These are phyloP conservation scores for Hypomontagnella submonticulosa DNA, from an alignment of 495 filamentous ascomycete genomes.

Conservation along the genomic window DNA sequence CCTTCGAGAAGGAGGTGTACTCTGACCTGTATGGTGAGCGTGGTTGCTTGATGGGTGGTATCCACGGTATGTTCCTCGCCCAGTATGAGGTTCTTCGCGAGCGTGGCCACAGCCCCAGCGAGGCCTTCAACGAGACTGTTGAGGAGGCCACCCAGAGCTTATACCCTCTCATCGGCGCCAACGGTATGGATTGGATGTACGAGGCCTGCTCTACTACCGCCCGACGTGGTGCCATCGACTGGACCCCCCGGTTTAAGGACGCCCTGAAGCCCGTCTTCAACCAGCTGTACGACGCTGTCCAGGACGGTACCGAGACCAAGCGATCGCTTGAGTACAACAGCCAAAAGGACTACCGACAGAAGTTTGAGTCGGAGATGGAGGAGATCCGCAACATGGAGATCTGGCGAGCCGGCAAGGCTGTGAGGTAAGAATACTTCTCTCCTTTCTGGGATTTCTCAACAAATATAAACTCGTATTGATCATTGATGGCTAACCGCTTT, in stretches of 20 bases:
- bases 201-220: conserved; percentile 99
- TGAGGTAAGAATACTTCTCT: conserved; percentile 66
- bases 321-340: conserved; percentile 94
- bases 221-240: conserved; percentile 98
- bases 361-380: conserved; percentile 94
- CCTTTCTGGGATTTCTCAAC: background rate
- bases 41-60: conserved; percentile 99
- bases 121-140: conserved; percentile 99
- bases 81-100: conserved; percentile 99
- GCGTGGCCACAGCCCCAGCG: conserved; percentile 93
- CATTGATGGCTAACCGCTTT: conserved; percentile 38
- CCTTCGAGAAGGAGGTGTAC: conserved; percentile 99
- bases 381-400: conserved; percentile 98
- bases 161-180: conserved; percentile 93
- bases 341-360: conserved; percentile 92
- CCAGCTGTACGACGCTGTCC: conserved; percentile 91
- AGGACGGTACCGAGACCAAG: conserved; percentile 89
- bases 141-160: conserved; percentile 98
- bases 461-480: background rate
- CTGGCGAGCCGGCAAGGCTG: conserved; percentile 98
- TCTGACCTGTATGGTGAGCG: conserved; percentile 99
- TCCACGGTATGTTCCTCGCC: conserved; percentile 99
- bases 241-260: conserved; percentile 93
- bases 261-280: conserved; percentile 98
- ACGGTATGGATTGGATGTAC: conserved; percentile 99